These are phyloP conservation scores for Magnusiomyces suaveolens DNA, from an alignment of 1,139 yeast genomes.

Conservation along the genomic window DNA sequence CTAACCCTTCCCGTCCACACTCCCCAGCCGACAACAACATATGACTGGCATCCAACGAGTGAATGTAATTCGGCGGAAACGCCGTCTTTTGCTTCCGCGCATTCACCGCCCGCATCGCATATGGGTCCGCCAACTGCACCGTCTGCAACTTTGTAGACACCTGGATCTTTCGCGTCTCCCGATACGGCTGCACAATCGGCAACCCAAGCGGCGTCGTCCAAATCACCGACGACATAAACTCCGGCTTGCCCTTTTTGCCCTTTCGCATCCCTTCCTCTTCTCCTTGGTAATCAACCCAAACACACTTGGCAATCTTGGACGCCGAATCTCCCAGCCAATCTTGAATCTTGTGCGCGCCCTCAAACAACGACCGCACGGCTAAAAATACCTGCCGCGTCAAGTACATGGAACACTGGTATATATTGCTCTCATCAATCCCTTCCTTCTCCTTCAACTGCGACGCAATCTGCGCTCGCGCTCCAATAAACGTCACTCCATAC, in stretches of 20 bases:
- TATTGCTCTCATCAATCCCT: conserved; percentile 32
- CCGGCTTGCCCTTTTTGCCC: conserved; percentile 27
- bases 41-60: conserved; percentile 89
- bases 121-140: conserved; percentile 74
- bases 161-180: conserved; percentile 54
- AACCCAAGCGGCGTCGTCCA: conserved; percentile 96
- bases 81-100: conserved; percentile 85
- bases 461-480: conserved; percentile 79
- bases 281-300: conserved; percentile 47
- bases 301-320: conserved; percentile 65
- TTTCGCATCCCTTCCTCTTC: too few species aligned
- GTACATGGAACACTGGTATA: conserved; percentile 46
- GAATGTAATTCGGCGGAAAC: conserved; percentile 88
- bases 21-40: conserved; percentile 80
- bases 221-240: conserved; percentile 74
- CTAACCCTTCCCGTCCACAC: conserved; percentile 55
- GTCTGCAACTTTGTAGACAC: conserved; percentile 76
- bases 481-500: conserved; percentile 92
- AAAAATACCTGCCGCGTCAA: conserved; percentile 70
- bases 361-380: conserved; percentile 76
- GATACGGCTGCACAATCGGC: conserved; percentile 86
- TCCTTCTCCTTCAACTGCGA: conserved; percentile 37
- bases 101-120: conserved; percentile 71
- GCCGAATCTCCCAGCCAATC: conserved; percentile 94
- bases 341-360: conserved; percentile 90